Evolutionary conservation across 257 asterid genomes (phyloP).

Genomic region (Forsythia viridissima): DNA sequence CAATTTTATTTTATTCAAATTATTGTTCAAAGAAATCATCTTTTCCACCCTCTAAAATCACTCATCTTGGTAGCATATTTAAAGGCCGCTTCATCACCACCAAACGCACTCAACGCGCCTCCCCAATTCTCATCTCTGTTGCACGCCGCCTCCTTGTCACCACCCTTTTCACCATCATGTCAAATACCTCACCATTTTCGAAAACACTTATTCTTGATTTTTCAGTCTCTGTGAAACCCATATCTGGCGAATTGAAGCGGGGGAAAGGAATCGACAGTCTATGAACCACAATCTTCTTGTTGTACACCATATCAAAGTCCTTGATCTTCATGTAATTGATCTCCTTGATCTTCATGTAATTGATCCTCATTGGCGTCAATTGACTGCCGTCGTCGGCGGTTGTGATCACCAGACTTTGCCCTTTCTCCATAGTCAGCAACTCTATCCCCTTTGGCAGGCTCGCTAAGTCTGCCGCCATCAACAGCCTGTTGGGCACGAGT

Average conservation of each 20-base stretch:
- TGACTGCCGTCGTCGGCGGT: conserved; percentile 59
- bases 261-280: conserved; percentile 55
- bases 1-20: no score
- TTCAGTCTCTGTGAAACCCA: neutral
- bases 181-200: neutral
- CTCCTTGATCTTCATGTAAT: conserved; percentile 61
- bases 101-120: no score
- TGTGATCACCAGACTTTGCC: conserved; percentile 64
- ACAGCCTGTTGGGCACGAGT: conserved; percentile 60
- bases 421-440: conserved; percentile 58
- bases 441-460: conserved; percentile 38
- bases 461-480: conserved; percentile 51
- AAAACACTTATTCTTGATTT: neutral
- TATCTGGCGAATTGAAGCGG: conserved; percentile 26
- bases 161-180: no score
- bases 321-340: no score
- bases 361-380: conserved; percentile 65
- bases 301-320: conserved; percentile 52
- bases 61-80: no score
- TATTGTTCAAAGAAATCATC: no score
- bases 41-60: no score
- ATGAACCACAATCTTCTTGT: conserved; percentile 70
- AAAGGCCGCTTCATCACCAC: no score
- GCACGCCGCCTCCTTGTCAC: no score
- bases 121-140: no score